Base-by-base conservation (phyloP, 495 filamentous ascomycete genomes). In the Aspergillus hancockii region DNA sequence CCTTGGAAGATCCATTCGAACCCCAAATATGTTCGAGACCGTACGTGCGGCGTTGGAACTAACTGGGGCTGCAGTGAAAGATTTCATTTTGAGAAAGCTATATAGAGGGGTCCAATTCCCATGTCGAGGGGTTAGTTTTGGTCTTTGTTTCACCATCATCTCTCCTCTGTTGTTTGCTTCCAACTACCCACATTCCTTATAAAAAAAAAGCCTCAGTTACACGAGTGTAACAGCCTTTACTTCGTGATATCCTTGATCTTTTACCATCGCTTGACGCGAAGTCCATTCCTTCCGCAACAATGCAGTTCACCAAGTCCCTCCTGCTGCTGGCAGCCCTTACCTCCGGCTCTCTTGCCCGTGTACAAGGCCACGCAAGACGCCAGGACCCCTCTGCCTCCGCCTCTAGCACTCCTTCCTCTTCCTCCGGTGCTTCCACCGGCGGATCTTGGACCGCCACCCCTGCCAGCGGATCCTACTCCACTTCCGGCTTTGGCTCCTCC, bases 271-370 rank as follows among this genome's bases (percentile, higher is more conserved):
- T 58, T 22, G 46, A 58, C 55, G 55, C 47, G 55, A 52, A 28
- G 8, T 43, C n/a, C 55, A 49, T 16, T 28, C 28, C 23, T 25
- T 46, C 23, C 28, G 13, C 49, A 51, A 70, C 57, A 52, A 74
- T 74, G 71, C 65, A 70, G 22, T 66, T 74, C 62, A 54, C 70
- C 63, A 68, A 71, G 63, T 70, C 71, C 65, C 28, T 74, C 49
- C 47, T 74, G 65, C 68, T 74, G 53, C 66, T 74, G 55, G 70
- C 71, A 66, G 66, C 68, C 58, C 59, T 74, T 40, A 61, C 71
- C 58, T 62, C 65, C 41, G 63, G 70, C 55, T 41, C 63, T 36
- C 23, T 69, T 10, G 65, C 71, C 57, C 61, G 41, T 14, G 57
- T 60, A 10, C 30, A 64, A 14, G 61, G 62, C 52, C 40, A 63